Evolutionary conservation across 179 eudicot species (phyloP).

Genomic region (Sideroxylon spinosum): DNA sequence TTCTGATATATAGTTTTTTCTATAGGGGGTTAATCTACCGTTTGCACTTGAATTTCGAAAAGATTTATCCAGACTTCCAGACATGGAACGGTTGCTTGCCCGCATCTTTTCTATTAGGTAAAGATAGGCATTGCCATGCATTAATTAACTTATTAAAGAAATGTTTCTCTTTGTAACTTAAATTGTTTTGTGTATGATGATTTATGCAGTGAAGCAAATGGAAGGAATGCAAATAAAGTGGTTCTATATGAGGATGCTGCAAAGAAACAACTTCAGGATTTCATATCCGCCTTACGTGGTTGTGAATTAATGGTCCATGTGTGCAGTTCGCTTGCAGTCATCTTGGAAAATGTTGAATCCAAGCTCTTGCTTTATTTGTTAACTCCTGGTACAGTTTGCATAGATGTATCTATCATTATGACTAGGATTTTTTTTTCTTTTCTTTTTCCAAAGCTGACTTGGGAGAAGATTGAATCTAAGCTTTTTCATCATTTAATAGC

Average conservation of each 20-base stretch:
- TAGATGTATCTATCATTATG: background rate
- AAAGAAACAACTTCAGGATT: conserved; percentile 89
- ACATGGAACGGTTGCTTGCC: conserved; percentile 87
- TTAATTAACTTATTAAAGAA: background rate
- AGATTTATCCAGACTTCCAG: conserved; percentile 77
- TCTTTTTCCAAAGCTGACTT: too few relatives aligned
- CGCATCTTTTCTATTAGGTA: conserved; percentile 87
- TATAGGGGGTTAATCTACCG: conserved; percentile 58
- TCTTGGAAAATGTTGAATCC: conserved; percentile 59
- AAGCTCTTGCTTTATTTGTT: conserved; percentile 56
- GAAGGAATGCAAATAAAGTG: conserved; percentile 85
- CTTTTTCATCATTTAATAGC: background rate
- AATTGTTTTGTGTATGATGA: background rate
- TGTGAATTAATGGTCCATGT: conserved; percentile 72
- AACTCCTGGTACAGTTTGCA: conserved; percentile 56
- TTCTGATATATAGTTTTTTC: conserved; percentile 10
- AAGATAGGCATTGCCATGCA: conserved; percentile 6
- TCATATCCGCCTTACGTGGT: conserved; percentile 78
- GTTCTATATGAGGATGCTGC: conserved; percentile 89
- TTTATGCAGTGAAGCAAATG: conserved; percentile 75
- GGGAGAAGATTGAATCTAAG: background rate
- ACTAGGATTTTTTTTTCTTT: background rate
- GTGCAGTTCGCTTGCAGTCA: conserved; percentile 67
- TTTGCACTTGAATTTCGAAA: conserved; percentile 71
- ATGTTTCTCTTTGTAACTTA: conserved; percentile 14